Conservation (phyloP, 2,329 filamentous ascomycete species). For the Aspergillus terreus region DNA sequence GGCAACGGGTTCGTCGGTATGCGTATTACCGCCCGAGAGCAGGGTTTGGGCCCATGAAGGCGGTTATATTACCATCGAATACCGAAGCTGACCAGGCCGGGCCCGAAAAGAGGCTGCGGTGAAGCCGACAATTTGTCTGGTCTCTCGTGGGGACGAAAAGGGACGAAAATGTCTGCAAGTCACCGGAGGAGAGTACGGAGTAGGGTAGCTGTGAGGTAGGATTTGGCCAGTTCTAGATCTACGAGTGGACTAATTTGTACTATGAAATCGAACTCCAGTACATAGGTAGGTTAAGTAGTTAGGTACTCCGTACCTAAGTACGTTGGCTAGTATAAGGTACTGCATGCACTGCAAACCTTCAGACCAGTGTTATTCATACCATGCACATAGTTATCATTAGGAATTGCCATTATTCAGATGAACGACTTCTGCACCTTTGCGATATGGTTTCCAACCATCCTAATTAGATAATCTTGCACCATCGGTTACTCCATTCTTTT, state of each 20-base stretch:
- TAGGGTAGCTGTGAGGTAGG: too few relatives aligned
- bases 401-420: not conserved
- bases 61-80: slow-evolving; percentile 7
- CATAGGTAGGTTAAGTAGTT: too few relatives aligned
- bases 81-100: slow-evolving; percentile 5
- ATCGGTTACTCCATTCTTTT: not conserved
- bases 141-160: slow-evolving; percentile 13
- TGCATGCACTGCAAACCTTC: too few relatives aligned
- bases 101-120: slow-evolving; percentile 35
- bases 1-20: slow-evolving; percentile 2
- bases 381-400: not conserved
- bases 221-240: too few relatives aligned
- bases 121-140: slow-evolving; percentile 13
- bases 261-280: too few relatives aligned
- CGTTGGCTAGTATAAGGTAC: too few relatives aligned
- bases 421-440: too few relatives aligned
- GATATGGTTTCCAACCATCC: too few relatives aligned
- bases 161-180: slow-evolving; percentile 6
- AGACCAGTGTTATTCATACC: too few relatives aligned
- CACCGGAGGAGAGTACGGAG: not conserved
- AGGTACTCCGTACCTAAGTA: too few relatives aligned
- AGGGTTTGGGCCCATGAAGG: not conserved
- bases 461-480: too few relatives aligned
- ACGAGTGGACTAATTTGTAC: too few relatives aligned
- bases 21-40: not conserved